These are phyloP conservation scores for Penicillium psychrofluorescens DNA, from an alignment of 495 filamentous ascomycete species.

Conservation along the genomic window DNA sequence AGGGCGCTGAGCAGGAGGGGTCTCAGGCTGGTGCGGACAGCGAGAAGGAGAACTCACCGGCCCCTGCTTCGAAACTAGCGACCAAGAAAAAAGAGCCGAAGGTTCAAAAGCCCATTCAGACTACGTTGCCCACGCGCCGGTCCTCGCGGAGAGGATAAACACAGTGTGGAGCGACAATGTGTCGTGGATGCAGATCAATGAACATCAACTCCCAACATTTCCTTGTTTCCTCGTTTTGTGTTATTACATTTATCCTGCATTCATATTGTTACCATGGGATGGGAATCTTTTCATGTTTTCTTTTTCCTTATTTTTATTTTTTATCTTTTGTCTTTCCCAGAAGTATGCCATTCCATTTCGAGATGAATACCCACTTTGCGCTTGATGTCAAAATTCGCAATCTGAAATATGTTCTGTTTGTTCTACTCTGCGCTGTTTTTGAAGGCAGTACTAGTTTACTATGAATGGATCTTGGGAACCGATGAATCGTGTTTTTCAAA, in stretches of 20 bases:
- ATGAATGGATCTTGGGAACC: no score
- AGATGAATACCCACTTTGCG: conserved; percentile 33
- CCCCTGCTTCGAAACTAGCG: conserved; percentile 16
- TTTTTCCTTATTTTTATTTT: neutral
- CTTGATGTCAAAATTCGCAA: neutral
- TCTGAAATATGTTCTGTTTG: neutral
- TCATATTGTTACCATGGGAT: no score
- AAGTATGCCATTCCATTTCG: conserved; percentile 11
- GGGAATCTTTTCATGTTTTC: neutral
- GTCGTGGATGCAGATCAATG: no score
- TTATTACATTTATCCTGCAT: no score
- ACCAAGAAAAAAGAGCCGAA: conserved; percentile 10
- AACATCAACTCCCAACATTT: no score
- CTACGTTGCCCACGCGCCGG: conserved; percentile 30
- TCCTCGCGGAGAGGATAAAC: conserved; percentile 31
- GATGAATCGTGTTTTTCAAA: no score
- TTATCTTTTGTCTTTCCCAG: neutral
- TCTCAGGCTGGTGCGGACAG: conserved; percentile 16
- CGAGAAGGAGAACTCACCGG: conserved; percentile 18
- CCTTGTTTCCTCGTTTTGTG: no score
- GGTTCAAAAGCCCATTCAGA: conserved; percentile 12
- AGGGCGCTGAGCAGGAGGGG: conserved; percentile 15
- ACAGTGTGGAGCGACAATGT: neutral
- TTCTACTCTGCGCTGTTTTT: no score
- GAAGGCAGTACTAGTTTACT: no score